Percentiles rank a stretch among this genome's conserved stretches.
These are phyloP conservation scores for Pseudogymnoascus sp. DNA, from an alignment of 2,329 filamentous ascomycete species.

Conservation along the genomic window DNA sequence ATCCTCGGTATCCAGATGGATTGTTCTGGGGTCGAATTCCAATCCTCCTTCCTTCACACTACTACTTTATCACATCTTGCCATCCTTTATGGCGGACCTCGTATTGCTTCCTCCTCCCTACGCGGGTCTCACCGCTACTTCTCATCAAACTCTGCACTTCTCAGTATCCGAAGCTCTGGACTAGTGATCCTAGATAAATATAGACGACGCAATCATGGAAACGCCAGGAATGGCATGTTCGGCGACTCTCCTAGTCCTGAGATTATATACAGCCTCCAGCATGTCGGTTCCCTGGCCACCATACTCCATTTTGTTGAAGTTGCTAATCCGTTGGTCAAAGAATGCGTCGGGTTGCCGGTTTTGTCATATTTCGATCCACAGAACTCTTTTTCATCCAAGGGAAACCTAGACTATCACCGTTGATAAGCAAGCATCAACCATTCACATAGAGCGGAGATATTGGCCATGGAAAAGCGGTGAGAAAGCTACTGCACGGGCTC, in stretches of 20 bases:
- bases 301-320: not conserved
- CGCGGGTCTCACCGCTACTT: not conserved
- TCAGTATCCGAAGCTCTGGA: not conserved
- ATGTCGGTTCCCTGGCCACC: not conserved
- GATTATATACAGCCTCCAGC: not conserved
- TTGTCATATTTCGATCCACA: not conserved
- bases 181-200: not conserved
- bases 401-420: not conserved
- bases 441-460: not conserved
- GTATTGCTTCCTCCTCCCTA: not conserved
- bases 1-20: not conserved
- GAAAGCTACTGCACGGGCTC: not conserved
- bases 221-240: not conserved
- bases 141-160: not conserved
- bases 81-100: not conserved
- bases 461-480: not conserved
- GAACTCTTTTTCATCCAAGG: not conserved
- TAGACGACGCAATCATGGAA: not conserved
- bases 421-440: not conserved
- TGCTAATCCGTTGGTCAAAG: not conserved
- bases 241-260: not conserved
- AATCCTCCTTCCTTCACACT: not conserved
- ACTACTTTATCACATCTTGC: not conserved
- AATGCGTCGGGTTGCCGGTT: not conserved
- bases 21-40: not conserved